A percentile compares a stretch with the other conserved stretches of the same genome.
Evolutionary conservation across 1,284 basidiomycete species (phyloP).

Genomic region (Coniferiporia weirii): DNA sequence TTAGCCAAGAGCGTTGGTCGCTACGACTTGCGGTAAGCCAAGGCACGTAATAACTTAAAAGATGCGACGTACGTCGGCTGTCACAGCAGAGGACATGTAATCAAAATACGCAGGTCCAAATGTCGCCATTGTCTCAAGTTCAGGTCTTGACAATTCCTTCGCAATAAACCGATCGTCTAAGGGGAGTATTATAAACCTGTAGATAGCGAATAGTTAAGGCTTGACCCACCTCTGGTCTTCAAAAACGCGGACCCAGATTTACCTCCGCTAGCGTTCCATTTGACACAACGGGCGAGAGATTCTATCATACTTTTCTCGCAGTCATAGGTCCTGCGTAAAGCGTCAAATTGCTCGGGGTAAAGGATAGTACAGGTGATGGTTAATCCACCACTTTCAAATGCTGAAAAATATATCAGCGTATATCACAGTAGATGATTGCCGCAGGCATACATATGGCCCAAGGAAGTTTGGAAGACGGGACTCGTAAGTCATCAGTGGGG

Average conservation of each 20-base stretch:
- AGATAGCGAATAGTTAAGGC: neutral
- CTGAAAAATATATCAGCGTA: constrained; percentile 33
- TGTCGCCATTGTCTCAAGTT: constrained; percentile 93
- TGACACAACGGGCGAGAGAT: constrained; percentile 89
- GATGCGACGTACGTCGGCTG: constrained; percentile 56
- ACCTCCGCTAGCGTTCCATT: constrained; percentile 94
- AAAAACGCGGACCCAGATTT: constrained; percentile 91
- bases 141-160: constrained; percentile 90
- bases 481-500: constrained; percentile 69
- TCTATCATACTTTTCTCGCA: constrained; percentile 94
- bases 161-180: constrained; percentile 96
- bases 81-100: constrained; percentile 87
- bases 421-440: constrained; percentile 2
- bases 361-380: constrained; percentile 95
- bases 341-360: constrained; percentile 97
- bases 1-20: constrained; percentile 94
- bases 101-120: constrained; percentile 98
- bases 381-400: constrained; percentile 85
- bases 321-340: constrained; percentile 85
- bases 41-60: constrained; percentile 12
- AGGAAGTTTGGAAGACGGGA: constrained; percentile 73
- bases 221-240: constrained; percentile 76
- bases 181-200: neutral
- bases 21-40: constrained; percentile 36
- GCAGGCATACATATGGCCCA: constrained; percentile 67